Base-by-base conservation (phyloP, 2,329 filamentous ascomycete genomes). In the Tolypocladium inflatum region DNA sequence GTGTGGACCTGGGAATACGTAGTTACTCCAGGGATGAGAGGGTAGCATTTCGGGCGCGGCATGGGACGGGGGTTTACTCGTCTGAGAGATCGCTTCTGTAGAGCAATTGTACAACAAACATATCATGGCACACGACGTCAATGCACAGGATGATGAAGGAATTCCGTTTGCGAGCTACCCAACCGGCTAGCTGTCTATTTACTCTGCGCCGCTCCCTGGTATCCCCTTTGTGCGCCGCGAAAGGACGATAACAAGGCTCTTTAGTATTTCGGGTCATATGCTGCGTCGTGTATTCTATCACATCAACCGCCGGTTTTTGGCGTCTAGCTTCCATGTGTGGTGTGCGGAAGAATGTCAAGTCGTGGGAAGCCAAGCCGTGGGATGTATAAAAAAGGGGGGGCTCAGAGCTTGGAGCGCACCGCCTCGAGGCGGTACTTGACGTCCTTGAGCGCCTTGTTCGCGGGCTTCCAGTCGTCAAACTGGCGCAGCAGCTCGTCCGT, bases 371-470 rank as follows among this genome's bases (percentile, higher is more conserved):
- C n/a, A n/a, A n/a, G n/a, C n/a, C n/a, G 48, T 52, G 19, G 30
- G n/a, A 17, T 11, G 37, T 17, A 38, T 38, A 65, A 68, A 50
- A 43, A n/a, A n/a, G n/a, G n/a, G n/a, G 69, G 64, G 54, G 19
- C n/a, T 67, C 70, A 85, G 23, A 97, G 76, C 74, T 91, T 95
- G 54, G 91, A 96, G 67, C 90, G 83, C 51, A 99, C 90, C 3
- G 88, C 93, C 74, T 97, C 94, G 23, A 99, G 78, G 61, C 94
- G 81, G 73, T 95, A 97, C 73, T 96, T 96, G 53, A 99, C 92
- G 73, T 99, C 94, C 74, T 94, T 96, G 59, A 99, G 75, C 50
- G 89, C 89, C 76, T 97, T 99, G 9, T 87, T 96, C 0, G 79
- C 81, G 0, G 94, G 94, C 68, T 89, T 92, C 94, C 94, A 99